Percentiles rank a stretch among this genome's conserved stretches.
These are phyloP conservation scores for Colletotrichum shisoi DNA, from an alignment of 2,329 filamentous ascomycete genomes.

Conservation along the genomic window DNA sequence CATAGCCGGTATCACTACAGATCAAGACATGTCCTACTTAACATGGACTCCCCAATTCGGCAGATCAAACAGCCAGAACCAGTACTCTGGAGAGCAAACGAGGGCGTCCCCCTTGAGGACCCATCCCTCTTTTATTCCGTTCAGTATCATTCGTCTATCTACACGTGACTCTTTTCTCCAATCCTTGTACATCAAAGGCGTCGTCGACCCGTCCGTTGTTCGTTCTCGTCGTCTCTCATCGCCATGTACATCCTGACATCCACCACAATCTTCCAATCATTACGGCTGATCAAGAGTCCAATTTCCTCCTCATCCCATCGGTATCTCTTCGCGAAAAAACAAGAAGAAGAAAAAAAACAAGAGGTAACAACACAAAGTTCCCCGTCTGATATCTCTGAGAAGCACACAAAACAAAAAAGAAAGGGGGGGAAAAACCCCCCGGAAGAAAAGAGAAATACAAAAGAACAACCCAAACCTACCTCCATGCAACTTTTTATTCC, in stretches of 20 bases:
- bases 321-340: not conserved
- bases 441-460: not conserved
- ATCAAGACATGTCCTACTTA: not conserved
- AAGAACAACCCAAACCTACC: constrained; percentile 12
- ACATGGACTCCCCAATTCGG: not conserved
- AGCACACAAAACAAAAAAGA: not conserved
- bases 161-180: constrained; percentile 15
- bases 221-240: constrained; percentile 3
- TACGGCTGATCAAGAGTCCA: not conserved
- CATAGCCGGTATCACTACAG: too few relatives aligned
- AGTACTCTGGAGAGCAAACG: not conserved
- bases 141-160: constrained; percentile 22
- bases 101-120: not conserved
- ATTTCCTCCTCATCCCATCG: not conserved
- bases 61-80: not conserved
- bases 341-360: not conserved
- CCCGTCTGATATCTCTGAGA: constrained; percentile 16
- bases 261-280: constrained; percentile 4
- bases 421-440: too few relatives aligned
- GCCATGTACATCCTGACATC: not conserved
- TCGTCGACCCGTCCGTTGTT: not conserved
- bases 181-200: constrained; percentile 7
- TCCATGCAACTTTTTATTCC: constrained; percentile 12
- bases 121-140: not conserved
- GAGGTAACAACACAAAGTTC: too few relatives aligned